phyloP scores from a whole-genome alignment of 2,329 filamentous ascomycete species.

The Sordariomycetes sp. region DNA sequence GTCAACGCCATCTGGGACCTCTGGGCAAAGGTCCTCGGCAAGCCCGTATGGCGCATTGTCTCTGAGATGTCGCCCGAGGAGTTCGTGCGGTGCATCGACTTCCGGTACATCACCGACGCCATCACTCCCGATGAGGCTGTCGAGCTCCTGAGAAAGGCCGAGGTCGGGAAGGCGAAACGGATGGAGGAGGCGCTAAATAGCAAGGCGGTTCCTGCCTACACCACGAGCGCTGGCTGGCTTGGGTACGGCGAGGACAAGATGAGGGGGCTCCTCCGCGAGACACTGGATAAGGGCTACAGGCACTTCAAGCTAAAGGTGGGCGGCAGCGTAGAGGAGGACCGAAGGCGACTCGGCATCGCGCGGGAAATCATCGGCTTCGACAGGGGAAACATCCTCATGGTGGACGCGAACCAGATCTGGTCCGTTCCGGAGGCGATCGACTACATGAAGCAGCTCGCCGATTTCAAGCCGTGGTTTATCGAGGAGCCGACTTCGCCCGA shows the following conservation, averaged over 20 bases:
- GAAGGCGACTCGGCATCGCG: slow-evolving; percentile 56
- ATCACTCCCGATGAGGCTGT: slow-evolving; percentile 76
- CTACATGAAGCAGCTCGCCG: slow-evolving; percentile 70
- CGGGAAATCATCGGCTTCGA: slow-evolving; percentile 73
- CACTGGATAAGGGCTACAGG: slow-evolving; percentile 60
- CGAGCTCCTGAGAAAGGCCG: slow-evolving; percentile 50
- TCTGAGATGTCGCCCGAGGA: slow-evolving; percentile 84
- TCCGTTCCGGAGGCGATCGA: slow-evolving; percentile 78
- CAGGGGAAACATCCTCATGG: slow-evolving; percentile 74
- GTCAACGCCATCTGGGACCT: slow-evolving; percentile 91
- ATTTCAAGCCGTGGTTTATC: slow-evolving; percentile 88
- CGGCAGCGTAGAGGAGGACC: slow-evolving; percentile 57
- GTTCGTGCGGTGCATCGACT: slow-evolving; percentile 80
- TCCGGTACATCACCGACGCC: slow-evolving; percentile 90
- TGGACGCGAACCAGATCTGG: slow-evolving; percentile 90
- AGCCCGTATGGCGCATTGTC: slow-evolving; percentile 84
- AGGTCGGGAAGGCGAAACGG: slow-evolving; percentile 55
- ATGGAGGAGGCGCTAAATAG: slow-evolving; percentile 60
- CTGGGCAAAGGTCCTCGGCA: slow-evolving; percentile 77
- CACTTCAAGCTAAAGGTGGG: slow-evolving; percentile 93
- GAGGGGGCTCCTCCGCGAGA: slow-evolving; percentile 60
- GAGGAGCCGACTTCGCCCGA: slow-evolving; percentile 88
- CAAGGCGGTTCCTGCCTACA: slow-evolving; percentile 78
- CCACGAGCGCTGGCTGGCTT: slow-evolving; percentile 83
- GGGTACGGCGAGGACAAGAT: slow-evolving; percentile 84